Conservation (phyloP, 352 stramenopile species). For the Phytophthora pseudosyringae region DNA sequence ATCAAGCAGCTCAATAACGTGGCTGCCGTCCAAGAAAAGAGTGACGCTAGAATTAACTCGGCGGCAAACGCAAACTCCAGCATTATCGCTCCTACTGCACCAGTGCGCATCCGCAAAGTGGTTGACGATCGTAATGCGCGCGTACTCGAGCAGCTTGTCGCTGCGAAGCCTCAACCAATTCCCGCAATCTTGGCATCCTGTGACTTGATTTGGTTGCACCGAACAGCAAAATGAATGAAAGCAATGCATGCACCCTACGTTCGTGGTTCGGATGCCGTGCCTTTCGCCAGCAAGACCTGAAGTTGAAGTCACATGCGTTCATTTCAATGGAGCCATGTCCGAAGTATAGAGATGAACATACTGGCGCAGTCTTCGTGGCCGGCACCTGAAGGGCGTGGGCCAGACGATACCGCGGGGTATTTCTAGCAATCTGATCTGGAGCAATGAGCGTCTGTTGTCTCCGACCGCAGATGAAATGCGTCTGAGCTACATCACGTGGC, state of each 20-base stretch:
- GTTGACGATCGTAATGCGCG: slow-evolving; percentile 42
- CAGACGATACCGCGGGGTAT: slow-evolving; percentile 2
- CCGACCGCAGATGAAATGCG: background rate
- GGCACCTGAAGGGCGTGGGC: no score
- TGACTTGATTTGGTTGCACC: slow-evolving; percentile 6
- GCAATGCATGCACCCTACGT: background rate
- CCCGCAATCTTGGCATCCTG: slow-evolving; percentile 24
- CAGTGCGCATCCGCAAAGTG: slow-evolving; percentile 11
- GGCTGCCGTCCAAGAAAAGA: slow-evolving; percentile 1
- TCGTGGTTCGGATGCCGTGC: slow-evolving; percentile 2
- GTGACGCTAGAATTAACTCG: background rate
- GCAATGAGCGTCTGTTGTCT: background rate
- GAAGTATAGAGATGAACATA: background rate
- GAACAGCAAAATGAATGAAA: slow-evolving; percentile 14
- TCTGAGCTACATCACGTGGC: background rate
- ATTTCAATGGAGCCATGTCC: background rate
- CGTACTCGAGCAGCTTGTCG: slow-evolving; percentile 49
- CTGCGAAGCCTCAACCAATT: slow-evolving; percentile 49
- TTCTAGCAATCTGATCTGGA: background rate
- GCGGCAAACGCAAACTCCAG: background rate
- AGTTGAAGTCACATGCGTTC: background rate
- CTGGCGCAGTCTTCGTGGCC: no score
- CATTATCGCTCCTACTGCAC: background rate
- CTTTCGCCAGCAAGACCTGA: background rate
- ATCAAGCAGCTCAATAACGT: slow-evolving; percentile 9